Conservation (phyloP, 1,139 yeast genomes). For the Yamadazyma diospyri region DNA sequence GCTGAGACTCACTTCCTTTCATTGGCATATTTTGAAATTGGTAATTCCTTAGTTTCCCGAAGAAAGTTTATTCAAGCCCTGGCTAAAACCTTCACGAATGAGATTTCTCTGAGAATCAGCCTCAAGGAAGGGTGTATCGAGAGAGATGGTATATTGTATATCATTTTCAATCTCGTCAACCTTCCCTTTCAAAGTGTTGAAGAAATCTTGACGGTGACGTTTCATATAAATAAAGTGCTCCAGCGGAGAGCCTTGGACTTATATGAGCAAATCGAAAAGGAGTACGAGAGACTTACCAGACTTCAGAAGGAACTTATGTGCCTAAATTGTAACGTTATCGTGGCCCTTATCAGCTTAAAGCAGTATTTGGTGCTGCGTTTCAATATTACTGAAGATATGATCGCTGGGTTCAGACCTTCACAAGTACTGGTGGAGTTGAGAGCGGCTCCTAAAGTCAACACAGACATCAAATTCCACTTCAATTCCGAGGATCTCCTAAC, state of each 20-base stretch:
- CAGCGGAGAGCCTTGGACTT: conserved; percentile 34
- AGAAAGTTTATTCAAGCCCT: conserved; percentile 41
- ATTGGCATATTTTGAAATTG: conserved; percentile 41
- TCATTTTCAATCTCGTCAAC: conserved; percentile 33
- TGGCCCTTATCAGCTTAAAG: conserved; percentile 22
- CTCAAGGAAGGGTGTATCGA: conserved; percentile 15
- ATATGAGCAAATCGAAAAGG: conserved; percentile 16
- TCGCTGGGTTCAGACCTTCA: conserved; percentile 23
- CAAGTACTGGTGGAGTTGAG: conserved; percentile 26
- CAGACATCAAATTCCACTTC: conserved; percentile 9
- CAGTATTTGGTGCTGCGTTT: conserved; percentile 14
- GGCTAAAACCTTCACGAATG: conserved; percentile 21
- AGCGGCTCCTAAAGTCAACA: conserved; percentile 17
- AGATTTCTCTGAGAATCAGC: conserved; percentile 9
- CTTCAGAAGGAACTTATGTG: conserved; percentile 10
- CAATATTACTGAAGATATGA: conserved; percentile 18
- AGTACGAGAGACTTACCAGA: neutral
- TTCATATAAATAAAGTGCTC: conserved; percentile 16
- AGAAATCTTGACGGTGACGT: conserved; percentile 27
- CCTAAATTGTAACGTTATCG: conserved; percentile 20
- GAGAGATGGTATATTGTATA: conserved; percentile 29
- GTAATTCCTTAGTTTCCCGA: conserved; percentile 39
- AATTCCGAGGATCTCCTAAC: conserved; percentile 7
- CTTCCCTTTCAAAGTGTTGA: conserved; percentile 37
- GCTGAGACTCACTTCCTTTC: conserved; percentile 20